Evolutionary conservation across 352 stramenopile species (phyloP), one percentile per base, ranked within the genome.

Genomic region (Bremia lactucae): DNA sequence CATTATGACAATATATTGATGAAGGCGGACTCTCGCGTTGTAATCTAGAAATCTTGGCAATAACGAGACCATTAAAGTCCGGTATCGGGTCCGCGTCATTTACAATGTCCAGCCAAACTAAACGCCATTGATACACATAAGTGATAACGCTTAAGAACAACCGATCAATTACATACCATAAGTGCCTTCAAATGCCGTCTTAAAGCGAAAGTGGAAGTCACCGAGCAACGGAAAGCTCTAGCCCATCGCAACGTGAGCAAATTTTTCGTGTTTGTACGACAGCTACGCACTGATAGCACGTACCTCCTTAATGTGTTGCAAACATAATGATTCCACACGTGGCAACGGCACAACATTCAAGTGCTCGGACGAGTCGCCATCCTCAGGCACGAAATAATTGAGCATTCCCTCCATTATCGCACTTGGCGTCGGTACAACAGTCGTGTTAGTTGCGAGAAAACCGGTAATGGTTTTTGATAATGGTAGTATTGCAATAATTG

Each of bases 381-480:
- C 79, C 49, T 91, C 79, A 24, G 79, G 79, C 40, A 91, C 64
- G 38, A 87, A 88, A 61, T 91, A 91, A 59, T 91, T 88, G 37
- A 91, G 67, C 78, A 90, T 87, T 37, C 78, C 75, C 45, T 90
- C 78, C 78, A 90, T 90, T 24, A 24, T 68, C 28, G 14, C n/a
- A 21, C 33, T n/a, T n/a, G n/a, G n/a, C n/a, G n/a, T n/a, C n/a
- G n/a, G n/a, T n/a, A n/a, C 31, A 25, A 35, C n/a, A 19, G n/a
- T 31, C 28, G 8, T n/a, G 28, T 8, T 14, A 34, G 13, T n/a
- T n/a, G n/a, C n/a, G n/a, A n/a, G n/a, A n/a, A 34, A 34, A 34
- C 10, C 28, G 28, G 28, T 34, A 34, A 16, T 4, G 26, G 14
- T 36, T 36, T 20, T 34, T 36, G 14, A 20, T 25, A n/a, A n/a